Percentiles rank a stretch among this genome's conserved stretches.
These are phyloP conservation scores for Glebionis coronaria DNA, from an alignment of 129 eudicot genomes.

Conservation along the genomic window DNA sequence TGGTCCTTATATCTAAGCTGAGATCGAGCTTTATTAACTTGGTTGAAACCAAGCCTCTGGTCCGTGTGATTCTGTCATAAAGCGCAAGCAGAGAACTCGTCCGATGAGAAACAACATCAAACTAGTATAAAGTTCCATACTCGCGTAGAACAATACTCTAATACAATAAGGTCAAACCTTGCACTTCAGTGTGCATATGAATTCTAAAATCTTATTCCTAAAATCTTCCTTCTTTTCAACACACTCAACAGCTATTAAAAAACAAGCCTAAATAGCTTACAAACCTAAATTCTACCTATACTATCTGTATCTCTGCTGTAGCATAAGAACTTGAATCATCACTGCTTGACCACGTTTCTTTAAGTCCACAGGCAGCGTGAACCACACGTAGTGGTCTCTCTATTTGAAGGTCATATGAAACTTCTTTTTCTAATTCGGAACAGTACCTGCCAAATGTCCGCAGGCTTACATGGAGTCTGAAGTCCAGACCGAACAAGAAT, in stretches of 20 bases:
- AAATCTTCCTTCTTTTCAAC: neutral
- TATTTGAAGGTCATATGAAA: conserved; percentile 21
- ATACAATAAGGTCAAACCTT: conserved; percentile 4
- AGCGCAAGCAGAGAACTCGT: neutral
- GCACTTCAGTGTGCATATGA: conserved; percentile 20
- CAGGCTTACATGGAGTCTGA: conserved; percentile 49
- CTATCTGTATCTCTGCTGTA: conserved; percentile 27
- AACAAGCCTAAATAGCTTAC: neutral
- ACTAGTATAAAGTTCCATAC: conserved; percentile 6
- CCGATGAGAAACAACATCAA: neutral
- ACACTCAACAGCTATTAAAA: conserved; percentile 13
- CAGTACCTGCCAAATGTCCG: conserved; percentile 53
- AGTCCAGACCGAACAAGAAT: conserved; percentile 44
- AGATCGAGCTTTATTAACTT: too few relatives aligned
- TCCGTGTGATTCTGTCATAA: too few relatives aligned
- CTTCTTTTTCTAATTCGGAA: conserved; percentile 37
- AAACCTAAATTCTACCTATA: conserved; percentile 18
- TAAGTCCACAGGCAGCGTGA: conserved; percentile 26
- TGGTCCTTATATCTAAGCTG: too few relatives aligned
- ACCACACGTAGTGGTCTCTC: conserved; percentile 31
- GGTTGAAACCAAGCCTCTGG: too few relatives aligned
- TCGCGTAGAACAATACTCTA: conserved; percentile 8
- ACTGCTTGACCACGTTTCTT: conserved; percentile 26
- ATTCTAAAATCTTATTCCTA: conserved; percentile 16
- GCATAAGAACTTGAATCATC: conserved; percentile 32